These are phyloP conservation scores for Microcera coccophila DNA, from an alignment of 2,329 filamentous ascomycete genomes.

Conservation along the genomic window DNA sequence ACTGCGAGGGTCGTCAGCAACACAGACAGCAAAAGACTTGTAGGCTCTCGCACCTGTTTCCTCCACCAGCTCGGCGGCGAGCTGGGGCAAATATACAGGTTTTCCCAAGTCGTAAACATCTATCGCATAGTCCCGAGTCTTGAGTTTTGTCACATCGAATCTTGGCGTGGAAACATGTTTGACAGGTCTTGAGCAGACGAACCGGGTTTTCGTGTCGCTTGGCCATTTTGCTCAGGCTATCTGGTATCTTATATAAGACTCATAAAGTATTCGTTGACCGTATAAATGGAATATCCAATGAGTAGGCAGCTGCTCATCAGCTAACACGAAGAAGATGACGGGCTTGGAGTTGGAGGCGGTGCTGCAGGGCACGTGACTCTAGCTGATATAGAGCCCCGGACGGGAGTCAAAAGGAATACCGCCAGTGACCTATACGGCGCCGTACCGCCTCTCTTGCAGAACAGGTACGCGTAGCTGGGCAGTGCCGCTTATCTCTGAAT, in stretches of 20 bases:
- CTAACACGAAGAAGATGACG: no score
- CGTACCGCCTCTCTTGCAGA: no score
- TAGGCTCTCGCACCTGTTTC: slow-evolving; percentile 18
- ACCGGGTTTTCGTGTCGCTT: not conserved
- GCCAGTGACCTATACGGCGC: no score
- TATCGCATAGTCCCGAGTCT: slow-evolving; percentile 31
- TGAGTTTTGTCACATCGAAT: slow-evolving; percentile 34
- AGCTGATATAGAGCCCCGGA: no score
- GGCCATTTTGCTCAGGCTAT: not conserved
- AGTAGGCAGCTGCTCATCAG: not conserved
- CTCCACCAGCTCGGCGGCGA: slow-evolving; percentile 23
- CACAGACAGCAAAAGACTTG: no score
- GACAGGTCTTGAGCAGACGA: slow-evolving; percentile 30
- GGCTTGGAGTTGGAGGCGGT: no score
- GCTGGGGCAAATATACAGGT: slow-evolving; percentile 31
- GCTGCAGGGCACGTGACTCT: no score
- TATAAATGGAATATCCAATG: not conserved
- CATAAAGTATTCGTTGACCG: not conserved
- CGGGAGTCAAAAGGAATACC: no score
- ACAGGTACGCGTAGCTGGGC: no score
- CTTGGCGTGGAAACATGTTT: slow-evolving; percentile 34
- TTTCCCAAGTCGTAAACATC: slow-evolving; percentile 32
- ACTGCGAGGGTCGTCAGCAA: not conserved
- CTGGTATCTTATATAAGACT: no score
- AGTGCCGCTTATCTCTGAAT: no score